A percentile compares a stretch with the other conserved stretches of the same genome.
These are phyloP conservation scores for Scleromitrula shiraiana DNA, from an alignment of 2,329 filamentous ascomycete species.

Conservation along the genomic window DNA sequence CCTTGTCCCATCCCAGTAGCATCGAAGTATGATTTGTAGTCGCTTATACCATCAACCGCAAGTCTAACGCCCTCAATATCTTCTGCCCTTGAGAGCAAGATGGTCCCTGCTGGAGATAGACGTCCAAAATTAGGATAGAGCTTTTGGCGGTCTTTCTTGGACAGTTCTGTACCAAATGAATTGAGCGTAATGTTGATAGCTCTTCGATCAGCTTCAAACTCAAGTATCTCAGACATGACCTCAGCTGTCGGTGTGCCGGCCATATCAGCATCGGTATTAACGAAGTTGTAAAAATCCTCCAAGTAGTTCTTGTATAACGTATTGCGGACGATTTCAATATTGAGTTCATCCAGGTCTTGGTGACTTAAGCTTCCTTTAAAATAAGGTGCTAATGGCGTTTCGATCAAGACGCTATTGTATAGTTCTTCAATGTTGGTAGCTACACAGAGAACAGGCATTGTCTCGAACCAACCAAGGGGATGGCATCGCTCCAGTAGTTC, in stretches of 20 bases:
- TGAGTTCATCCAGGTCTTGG: slow-evolving; percentile 94
- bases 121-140: slow-evolving; percentile 88
- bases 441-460: slow-evolving; percentile 94
- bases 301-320: slow-evolving; percentile 99
- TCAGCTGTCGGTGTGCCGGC: slow-evolving; percentile 82
- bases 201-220: slow-evolving; percentile 93
- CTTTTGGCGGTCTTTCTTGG: slow-evolving; percentile 90
- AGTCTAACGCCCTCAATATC: slow-evolving; percentile 90
- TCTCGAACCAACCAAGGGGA: slow-evolving; percentile 97
- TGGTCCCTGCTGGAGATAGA: slow-evolving; percentile 85
- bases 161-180: slow-evolving; percentile 93
- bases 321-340: slow-evolving; percentile 98
- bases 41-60: slow-evolving; percentile 83
- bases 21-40: slow-evolving; percentile 96
- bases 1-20: slow-evolving; percentile 73
- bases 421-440: slow-evolving; percentile 98
- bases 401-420: slow-evolving; percentile 95
- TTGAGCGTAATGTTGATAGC: slow-evolving; percentile 99
- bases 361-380: slow-evolving; percentile 96
- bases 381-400: slow-evolving; percentile 90
- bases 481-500: slow-evolving; percentile 95
- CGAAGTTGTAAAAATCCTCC: slow-evolving; percentile 93
- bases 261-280: slow-evolving; percentile 83
- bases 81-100: slow-evolving; percentile 92
- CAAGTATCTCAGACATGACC: slow-evolving; percentile 90